Conservation (phyloP, 2,329 filamentous ascomycete species). For the Phialophora expanda region DNA sequence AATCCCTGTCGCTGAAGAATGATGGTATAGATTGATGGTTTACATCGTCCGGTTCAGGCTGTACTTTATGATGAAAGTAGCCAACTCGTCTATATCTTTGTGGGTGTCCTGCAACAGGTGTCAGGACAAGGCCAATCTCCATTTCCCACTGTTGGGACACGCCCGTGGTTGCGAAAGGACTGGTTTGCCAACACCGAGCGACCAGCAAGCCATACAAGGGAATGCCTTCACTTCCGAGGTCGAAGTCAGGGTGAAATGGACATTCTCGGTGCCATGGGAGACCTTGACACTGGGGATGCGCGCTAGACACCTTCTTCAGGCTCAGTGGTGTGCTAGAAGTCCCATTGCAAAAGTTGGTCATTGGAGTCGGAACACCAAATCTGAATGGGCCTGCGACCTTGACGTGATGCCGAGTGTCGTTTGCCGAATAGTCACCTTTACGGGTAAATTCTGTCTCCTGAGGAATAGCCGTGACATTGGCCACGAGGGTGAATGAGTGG, state of each 20-base stretch:
- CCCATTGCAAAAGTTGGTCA: too few species aligned
- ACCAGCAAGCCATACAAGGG: not conserved
- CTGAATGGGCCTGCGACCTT: not conserved
- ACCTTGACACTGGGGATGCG: not conserved
- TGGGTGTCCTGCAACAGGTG: not conserved
- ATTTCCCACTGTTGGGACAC: not conserved
- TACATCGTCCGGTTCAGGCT: not conserved
- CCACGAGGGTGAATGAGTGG: not conserved
- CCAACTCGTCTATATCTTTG: slow-evolving; percentile 2
- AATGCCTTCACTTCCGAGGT: not conserved
- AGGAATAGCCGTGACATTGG: not conserved
- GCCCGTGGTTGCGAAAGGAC: not conserved
- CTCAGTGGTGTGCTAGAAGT: slow-evolving; percentile 1
- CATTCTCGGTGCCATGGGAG: not conserved
- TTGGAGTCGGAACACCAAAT: not conserved
- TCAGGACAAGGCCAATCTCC: slow-evolving; percentile 6
- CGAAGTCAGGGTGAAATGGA: slow-evolving; percentile 5
- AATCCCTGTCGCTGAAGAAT: not conserved
- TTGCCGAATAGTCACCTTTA: not conserved
- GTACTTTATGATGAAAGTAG: slow-evolving; percentile 2
- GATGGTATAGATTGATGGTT: not conserved
- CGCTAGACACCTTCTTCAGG: not conserved
- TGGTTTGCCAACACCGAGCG: not conserved
- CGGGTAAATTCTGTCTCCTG: not conserved
- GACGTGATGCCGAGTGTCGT: not conserved